These are phyloP conservation scores for Colletotrichum horii DNA, from an alignment of 2,329 filamentous ascomycete species.

Conservation along the genomic window DNA sequence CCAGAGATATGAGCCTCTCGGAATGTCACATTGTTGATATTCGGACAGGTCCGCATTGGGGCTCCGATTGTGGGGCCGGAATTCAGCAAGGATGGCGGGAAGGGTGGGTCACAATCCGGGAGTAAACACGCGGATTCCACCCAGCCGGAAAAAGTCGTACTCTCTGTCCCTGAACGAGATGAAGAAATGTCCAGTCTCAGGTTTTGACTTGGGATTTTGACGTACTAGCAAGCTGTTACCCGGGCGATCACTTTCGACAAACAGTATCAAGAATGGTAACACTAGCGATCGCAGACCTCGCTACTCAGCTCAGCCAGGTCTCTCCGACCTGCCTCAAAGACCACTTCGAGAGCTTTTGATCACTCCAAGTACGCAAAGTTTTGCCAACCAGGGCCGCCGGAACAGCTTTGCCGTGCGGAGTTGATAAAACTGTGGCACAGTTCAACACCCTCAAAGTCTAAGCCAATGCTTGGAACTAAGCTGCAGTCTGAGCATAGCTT, in stretches of 20 bases:
- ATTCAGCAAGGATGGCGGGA: not conserved
- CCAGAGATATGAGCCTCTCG: not conserved
- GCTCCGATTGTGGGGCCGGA: not conserved
- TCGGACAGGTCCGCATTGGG: not conserved
- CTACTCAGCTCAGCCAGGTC: not conserved
- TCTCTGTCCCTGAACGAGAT: not conserved
- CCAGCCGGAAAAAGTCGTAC: not conserved
- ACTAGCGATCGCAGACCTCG: not conserved
- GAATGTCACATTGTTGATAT: not conserved
- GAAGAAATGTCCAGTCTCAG: no score
- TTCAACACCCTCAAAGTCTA: not conserved
- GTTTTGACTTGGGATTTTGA: not conserved
- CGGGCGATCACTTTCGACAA: fast-evolving
- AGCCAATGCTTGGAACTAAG: not conserved
- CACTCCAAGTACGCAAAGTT: not conserved
- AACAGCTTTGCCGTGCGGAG: not conserved
- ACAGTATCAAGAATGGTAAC: not conserved
- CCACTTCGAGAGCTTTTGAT: not conserved
- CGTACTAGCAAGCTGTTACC: not conserved
- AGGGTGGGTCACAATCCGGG: not conserved
- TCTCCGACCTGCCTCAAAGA: not conserved
- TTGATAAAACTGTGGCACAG: fast-evolving
- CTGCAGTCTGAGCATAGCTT: not conserved
- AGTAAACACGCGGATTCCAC: not conserved
- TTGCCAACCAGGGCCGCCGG: not conserved